Conservation (phyloP, 306 rosid species). For the Pachyrhizus erosus region DNA sequence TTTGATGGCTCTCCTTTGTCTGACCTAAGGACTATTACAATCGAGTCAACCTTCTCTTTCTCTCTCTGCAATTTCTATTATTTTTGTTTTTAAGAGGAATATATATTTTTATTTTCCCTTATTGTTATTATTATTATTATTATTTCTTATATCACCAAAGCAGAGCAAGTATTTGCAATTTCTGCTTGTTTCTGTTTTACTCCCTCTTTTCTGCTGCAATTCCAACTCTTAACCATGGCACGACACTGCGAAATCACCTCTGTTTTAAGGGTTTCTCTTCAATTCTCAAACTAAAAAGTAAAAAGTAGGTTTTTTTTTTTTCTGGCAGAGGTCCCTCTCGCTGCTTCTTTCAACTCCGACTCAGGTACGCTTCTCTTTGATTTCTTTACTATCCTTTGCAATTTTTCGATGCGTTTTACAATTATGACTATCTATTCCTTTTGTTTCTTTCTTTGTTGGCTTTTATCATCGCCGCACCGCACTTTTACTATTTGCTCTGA, state of each 20-base stretch:
- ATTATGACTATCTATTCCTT: slow-evolving; percentile 25
- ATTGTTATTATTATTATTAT: not conserved
- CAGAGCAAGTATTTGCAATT: not conserved
- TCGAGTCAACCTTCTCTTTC: slow-evolving; percentile 55
- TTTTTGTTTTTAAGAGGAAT: not conserved
- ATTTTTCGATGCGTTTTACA: slow-evolving; percentile 4
- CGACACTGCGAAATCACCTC: slow-evolving; percentile 33
- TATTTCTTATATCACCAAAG: not conserved
- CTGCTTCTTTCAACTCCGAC: slow-evolving; percentile 20
- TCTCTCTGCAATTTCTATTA: slow-evolving; percentile 22
- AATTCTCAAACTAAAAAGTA: slow-evolving; percentile 19
- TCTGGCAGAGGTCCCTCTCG: slow-evolving; percentile 3
- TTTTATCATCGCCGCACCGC: slow-evolving; percentile 22
- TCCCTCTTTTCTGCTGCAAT: slow-evolving; percentile 29
- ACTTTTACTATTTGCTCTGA: slow-evolving; percentile 11
- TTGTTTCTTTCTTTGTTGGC: not conserved
- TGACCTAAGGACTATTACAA: slow-evolving; percentile 44
- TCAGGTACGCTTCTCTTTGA: slow-evolving; percentile 37
- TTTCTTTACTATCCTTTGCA: slow-evolving; percentile 13
- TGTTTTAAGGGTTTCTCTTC: slow-evolving; percentile 15
- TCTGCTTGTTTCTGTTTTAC: slow-evolving; percentile 3
- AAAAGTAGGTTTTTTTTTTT: slow-evolving; percentile 36
- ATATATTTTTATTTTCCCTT: not conserved
- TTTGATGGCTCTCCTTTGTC: not conserved
- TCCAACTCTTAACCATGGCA: slow-evolving; percentile 45